These are phyloP conservation scores for Cadophora sp. DNA, from an alignment of 2,329 filamentous ascomycete species.

Conservation along the genomic window DNA sequence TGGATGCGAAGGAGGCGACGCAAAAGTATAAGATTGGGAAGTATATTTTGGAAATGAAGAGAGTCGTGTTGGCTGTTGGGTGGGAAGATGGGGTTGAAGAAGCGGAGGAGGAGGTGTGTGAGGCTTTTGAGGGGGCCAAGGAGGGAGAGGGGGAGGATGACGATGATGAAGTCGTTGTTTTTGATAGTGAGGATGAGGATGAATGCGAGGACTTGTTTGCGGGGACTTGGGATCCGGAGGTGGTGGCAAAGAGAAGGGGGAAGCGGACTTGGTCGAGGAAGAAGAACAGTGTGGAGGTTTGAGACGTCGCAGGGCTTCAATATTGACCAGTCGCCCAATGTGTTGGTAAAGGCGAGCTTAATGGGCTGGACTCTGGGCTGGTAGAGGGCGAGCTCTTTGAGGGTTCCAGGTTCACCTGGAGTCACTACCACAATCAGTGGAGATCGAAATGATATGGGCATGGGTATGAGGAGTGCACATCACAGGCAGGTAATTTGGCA, in stretches of 20 bases:
- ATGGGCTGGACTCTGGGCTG: no score
- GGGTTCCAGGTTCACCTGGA: background rate
- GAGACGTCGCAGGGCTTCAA: background rate
- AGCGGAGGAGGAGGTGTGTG: slow-evolving; percentile 25
- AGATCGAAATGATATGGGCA: background rate
- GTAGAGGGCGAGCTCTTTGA: no score
- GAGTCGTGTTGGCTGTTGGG: slow-evolving; percentile 57
- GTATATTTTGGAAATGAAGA: slow-evolving; percentile 68
- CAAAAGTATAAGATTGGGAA: slow-evolving; percentile 74
- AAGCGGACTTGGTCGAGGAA: slow-evolving; percentile 31
- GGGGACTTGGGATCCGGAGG: slow-evolving; percentile 64
- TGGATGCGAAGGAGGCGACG: slow-evolving; percentile 63
- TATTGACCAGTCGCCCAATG: no score
- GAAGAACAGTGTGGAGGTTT: slow-evolving; percentile 20
- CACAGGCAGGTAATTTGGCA: background rate
- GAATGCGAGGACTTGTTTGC: slow-evolving; percentile 72
- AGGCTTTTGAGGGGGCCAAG: slow-evolving; percentile 51
- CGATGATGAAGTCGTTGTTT: slow-evolving; percentile 53
- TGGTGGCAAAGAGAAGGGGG: slow-evolving; percentile 40
- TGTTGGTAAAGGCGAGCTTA: background rate
- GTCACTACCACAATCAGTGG: background rate
- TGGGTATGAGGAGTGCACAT: background rate
- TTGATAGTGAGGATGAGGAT: slow-evolving; percentile 70
- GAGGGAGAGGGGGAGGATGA: slow-evolving; percentile 66
- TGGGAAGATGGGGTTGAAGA: slow-evolving; percentile 57